Evolutionary conservation across 2,329 filamentous ascomycete genomes (phyloP), one percentile per base, ranked within the genome.

Genomic region (Penicillium sp.): DNA sequence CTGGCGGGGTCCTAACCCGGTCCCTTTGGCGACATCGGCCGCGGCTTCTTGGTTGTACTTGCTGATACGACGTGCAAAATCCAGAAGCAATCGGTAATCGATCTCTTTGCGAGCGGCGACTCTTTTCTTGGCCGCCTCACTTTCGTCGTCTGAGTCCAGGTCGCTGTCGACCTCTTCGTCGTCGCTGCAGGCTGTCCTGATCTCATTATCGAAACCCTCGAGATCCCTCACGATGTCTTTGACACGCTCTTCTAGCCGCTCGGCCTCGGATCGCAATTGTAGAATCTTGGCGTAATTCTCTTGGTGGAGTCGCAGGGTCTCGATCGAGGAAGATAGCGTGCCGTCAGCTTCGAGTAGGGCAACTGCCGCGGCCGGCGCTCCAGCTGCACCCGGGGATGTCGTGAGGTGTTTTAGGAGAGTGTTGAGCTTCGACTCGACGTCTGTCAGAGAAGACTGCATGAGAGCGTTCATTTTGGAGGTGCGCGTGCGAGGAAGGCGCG

Each of bases 31-130:
- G 11, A 77, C 78, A 65, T 79, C 78, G 11, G 75, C 72, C 31
- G 77, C 77, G 0, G 78, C 79, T 56, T 77, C 70, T 18, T 75
- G 72, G 55, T 81, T 80, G 59, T 80, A 79, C 65, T 78, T 79
- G 69, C 78, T 79, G 47, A 81, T 80, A 19, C 78, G 69, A 5
- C 78, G 73, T 4, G 79, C 78, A 53, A 81, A 81, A 33, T 78
- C 73, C 14, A 81, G 67, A 0, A 81, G 70, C 2, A 79, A 64
- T 37, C 71, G 71, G 60, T 80, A 81, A 41, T 80, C 78, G 9
- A 81, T 72, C 47, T 78, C 75, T 19, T 72, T 72, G 14, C 61
- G 65, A 2, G 63, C 27, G 16, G 31, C 24, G 13, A n/a, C 35
- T 31, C 41, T 49, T 14, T 47, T 59, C 16, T 57, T 58, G 33